Base-by-base conservation (phyloP, 257 asterid genomes). In the Nicotiana attenuata region DNA sequence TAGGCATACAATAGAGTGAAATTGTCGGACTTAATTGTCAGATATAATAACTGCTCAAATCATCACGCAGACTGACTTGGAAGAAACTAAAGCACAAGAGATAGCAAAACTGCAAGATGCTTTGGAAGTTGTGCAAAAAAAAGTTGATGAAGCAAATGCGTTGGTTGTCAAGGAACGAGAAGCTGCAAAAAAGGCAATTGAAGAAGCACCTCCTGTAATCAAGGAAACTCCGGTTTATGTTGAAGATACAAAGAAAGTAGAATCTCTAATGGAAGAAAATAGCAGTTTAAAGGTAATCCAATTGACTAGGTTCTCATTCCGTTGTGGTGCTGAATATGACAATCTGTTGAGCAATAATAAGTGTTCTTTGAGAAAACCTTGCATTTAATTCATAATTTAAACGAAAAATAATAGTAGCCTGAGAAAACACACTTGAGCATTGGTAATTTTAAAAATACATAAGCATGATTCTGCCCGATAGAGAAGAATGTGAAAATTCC, bases 161-260 rank as follows among this genome's bases (percentile, higher is more conserved):
- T 82, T 88, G 81, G 85, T 91, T 79, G 86, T 90, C 81, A 92
- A 87, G 88, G 99, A 96, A 84, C 90, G 93, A 65, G 97, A 94
- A 86, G 97, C 95, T 76, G 97, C 97, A 24, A 96, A 89, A 86
- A 96, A 89, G 85, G 97, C 97, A 69, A 91, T 93, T 77, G 95
- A 92, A 89, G 99, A 94, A 84, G 97, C 99, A 55, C 99, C 97
- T 87, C 99, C 98, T 14, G 94, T 93, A 78, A 82, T 94, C 89
- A 80, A 96, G 90, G 99, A 96, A 90, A 91, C 88, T 35, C 97
- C 98, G 45, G 91, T 96, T 85, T 91, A 94, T 82, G 82, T 94
- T 65, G 99, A 96, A 90, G 97, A 94, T 85, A 94, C 97, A 22
- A 78, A 91, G 89, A 94, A 96, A 86, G 83, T 92, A 78, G 94